Evolutionary conservation across 805 yeast genomes (phyloP).

Genomic region (Yamadazyma sp.): DNA sequence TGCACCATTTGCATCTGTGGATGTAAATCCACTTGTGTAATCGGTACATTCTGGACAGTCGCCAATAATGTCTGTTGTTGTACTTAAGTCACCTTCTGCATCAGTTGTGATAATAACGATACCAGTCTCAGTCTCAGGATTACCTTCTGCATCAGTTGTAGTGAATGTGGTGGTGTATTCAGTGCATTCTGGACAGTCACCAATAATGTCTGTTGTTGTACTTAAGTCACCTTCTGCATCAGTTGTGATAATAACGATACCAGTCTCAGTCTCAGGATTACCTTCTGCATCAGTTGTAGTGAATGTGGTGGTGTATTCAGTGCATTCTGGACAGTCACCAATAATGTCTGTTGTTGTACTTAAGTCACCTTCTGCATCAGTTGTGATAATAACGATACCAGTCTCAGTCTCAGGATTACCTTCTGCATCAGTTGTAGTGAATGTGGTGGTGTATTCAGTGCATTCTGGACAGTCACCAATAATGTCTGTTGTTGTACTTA

Average conservation of each 20-base stretch:
- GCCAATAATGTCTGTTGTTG: slow-evolving; percentile 12
- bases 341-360: slow-evolving; percentile 11
- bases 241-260: slow-evolving; percentile 12
- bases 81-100: slow-evolving; percentile 7
- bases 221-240: slow-evolving; percentile 8
- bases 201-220: slow-evolving; percentile 4
- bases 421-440: slow-evolving; percentile 6
- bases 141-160: slow-evolving; percentile 7
- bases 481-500: slow-evolving; percentile 6
- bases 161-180: slow-evolving; percentile 11
- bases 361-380: slow-evolving; percentile 11
- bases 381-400: slow-evolving; percentile 13
- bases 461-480: slow-evolving; percentile 6
- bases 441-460: slow-evolving; percentile 15
- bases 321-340: slow-evolving; percentile 8
- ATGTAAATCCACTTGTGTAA: slow-evolving; percentile 13
- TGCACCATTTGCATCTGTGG: slow-evolving; percentile 9
- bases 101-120: slow-evolving; percentile 13
- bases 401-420: slow-evolving; percentile 10
- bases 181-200: slow-evolving; percentile 14
- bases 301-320: slow-evolving; percentile 11
- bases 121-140: slow-evolving; percentile 5
- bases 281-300: slow-evolving; percentile 10
- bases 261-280: slow-evolving; percentile 8
- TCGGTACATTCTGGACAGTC: slow-evolving; percentile 8